Percentiles rank a stretch among this genome's conserved stretches.
Evolutionary conservation across 371 early-diverging fungal genomes (phyloP).

Genomic region (Mortierella sp.): DNA sequence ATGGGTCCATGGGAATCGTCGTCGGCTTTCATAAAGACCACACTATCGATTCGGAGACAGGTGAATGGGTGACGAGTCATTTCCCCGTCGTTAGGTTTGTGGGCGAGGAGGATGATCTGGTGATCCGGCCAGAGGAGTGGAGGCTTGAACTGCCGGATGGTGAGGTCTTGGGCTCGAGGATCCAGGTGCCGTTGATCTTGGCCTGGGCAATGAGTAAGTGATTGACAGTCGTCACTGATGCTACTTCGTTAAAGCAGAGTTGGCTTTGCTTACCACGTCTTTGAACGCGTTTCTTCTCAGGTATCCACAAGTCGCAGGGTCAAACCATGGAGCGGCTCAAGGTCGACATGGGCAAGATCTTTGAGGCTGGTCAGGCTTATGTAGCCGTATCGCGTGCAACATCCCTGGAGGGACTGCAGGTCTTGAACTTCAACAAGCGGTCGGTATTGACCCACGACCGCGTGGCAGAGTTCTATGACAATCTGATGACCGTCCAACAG

Average conservation of each 20-base stretch:
- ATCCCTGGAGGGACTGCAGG: conserved; percentile 72
- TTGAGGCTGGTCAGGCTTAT: conserved; percentile 91
- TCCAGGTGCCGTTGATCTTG: conserved; percentile 76
- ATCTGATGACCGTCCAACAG: conserved; percentile 24
- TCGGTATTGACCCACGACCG: conserved; percentile 78
- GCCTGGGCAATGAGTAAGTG: conserved; percentile 67
- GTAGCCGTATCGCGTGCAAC: conserved; percentile 89
- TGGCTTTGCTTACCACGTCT: not conserved
- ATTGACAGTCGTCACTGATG: not conserved
- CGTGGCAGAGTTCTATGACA: conserved; percentile 71
- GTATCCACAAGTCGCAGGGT: conserved; percentile 93
- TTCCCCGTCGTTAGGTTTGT: conserved; percentile 73
- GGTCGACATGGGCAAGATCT: conserved; percentile 81
- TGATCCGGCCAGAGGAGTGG: conserved; percentile 70
- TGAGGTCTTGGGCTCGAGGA: conserved; percentile 50
- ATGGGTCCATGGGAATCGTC: conserved; percentile 87
- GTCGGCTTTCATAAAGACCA: conserved; percentile 58
- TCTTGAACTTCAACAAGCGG: conserved; percentile 74
- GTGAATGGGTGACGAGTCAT: conserved; percentile 6
- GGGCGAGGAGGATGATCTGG: conserved; percentile 58
- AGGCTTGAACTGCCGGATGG: conserved; percentile 68
- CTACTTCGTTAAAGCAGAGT: not conserved
- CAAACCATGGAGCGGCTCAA: conserved; percentile 87
- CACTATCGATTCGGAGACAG: conserved; percentile 1
- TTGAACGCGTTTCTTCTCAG: conserved; percentile 49